A percentile compares a stretch with the other conserved stretches of the same genome.
Evolutionary conservation across 768 basidiomycete genomes (phyloP).

Genomic region (Calocybe cyanea): DNA sequence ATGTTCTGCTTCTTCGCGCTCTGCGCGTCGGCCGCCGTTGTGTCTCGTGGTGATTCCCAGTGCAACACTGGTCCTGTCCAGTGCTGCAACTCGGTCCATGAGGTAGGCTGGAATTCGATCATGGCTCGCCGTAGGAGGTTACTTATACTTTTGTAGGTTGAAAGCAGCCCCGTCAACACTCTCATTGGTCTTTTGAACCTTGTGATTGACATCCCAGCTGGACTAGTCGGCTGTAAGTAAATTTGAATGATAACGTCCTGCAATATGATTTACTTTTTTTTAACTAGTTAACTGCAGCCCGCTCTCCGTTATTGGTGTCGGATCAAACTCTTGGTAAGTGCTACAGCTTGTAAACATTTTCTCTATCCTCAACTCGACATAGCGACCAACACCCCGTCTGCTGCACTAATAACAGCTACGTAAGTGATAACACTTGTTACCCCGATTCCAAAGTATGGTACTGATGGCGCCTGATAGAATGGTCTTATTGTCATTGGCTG

Average conservation of each 20-base stretch:
- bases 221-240: constrained; percentile 1
- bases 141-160: background rate
- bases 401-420: constrained; percentile 16
- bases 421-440: constrained; percentile 8
- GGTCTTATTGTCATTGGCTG: constrained; percentile 8
- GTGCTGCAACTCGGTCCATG: constrained; percentile 18
- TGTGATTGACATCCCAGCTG: background rate
- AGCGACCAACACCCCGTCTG: constrained; percentile 17
- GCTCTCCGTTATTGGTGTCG: constrained; percentile 7
- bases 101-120: background rate
- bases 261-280: background rate
- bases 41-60: constrained; percentile 8
- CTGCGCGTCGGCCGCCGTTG: constrained; percentile 3
- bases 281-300: constrained; percentile 12
- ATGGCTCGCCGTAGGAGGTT: background rate
- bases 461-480: constrained; percentile 1
- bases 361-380: background rate
- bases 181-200: background rate
- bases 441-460: background rate
- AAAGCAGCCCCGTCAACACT: background rate
- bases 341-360: background rate
- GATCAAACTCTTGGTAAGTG: constrained; percentile 15
- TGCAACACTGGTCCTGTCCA: constrained; percentile 16
- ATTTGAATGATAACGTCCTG: background rate
- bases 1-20: constrained; percentile 6